Percentiles rank a stretch among this genome's conserved stretches.
These are phyloP conservation scores for Zoysia matrella DNA, from an alignment of 202 grass and related monocot species.

Conservation along the genomic window DNA sequence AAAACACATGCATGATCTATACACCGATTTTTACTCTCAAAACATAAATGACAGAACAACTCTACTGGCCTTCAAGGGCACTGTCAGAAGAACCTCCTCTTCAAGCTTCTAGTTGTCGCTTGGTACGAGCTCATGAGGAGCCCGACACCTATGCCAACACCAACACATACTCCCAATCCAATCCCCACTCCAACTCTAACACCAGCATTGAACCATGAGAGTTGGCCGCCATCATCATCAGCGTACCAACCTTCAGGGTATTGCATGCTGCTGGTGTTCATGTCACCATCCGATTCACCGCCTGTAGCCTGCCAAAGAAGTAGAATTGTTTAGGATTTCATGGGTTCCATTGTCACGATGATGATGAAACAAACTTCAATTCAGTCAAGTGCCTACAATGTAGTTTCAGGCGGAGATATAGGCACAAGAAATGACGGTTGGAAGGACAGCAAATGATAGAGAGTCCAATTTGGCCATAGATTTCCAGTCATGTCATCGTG, in stretches of 20 bases:
- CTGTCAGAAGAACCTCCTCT: conserved; percentile 77
- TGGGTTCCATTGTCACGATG: neutral
- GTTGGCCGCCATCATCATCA: conserved; percentile 66
- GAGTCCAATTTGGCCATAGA: neutral
- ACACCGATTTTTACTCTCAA: neutral
- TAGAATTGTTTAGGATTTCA: conserved; percentile 26
- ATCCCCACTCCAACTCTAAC: conserved; percentile 93
- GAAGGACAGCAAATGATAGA: neutral
- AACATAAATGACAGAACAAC: too few relatives aligned
- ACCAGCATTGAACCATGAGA: conserved; percentile 96
- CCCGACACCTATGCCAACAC: conserved; percentile 91
- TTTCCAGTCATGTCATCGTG: neutral
- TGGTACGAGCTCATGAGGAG: conserved; percentile 91
- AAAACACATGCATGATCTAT: conserved; percentile 44
- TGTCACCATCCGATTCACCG: conserved; percentile 45
- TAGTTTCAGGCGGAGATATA: neutral
- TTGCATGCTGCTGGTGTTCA: conserved; percentile 50
- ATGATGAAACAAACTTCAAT: neutral
- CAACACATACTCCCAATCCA: conserved; percentile 86
- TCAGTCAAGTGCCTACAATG: neutral
- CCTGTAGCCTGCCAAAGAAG: conserved; percentile 49
- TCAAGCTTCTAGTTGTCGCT: conserved; percentile 79
- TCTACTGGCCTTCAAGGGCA: neutral
- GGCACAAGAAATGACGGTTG: neutral
- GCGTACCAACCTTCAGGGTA: conserved; percentile 76